Conservation (phyloP, 2,329 filamentous ascomycete species). For the Zymoseptoria passerinii region DNA sequence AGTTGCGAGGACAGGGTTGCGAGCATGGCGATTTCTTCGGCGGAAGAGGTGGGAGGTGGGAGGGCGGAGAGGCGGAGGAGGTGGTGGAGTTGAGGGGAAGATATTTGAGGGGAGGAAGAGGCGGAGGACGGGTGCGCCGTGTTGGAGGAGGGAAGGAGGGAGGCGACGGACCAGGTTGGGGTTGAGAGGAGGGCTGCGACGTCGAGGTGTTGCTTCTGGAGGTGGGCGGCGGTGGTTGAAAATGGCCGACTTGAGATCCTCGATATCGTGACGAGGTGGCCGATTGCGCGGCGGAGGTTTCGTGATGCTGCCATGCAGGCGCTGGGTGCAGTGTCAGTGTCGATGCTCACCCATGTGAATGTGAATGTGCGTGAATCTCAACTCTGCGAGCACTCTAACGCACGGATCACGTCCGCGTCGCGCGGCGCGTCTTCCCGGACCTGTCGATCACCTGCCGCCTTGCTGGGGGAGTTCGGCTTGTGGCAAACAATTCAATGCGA, state of each 20-base stretch:
- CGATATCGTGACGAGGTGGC: not conserved
- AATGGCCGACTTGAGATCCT: not conserved
- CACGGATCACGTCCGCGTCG: not conserved
- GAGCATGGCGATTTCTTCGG: conserved; percentile 64
- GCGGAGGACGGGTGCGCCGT: conserved; percentile 13
- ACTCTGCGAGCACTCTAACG: not conserved
- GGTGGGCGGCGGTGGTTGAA: not conserved
- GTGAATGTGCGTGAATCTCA: not conserved
- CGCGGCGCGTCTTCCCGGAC: not conserved
- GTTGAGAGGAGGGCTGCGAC: conserved; percentile 47
- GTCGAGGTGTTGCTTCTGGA: conserved; percentile 11
- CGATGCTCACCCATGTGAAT: no score
- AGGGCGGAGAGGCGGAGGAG: conserved; percentile 84
- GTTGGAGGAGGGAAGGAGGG: conserved; percentile 52
- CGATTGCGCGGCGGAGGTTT: not conserved
- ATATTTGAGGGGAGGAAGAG: conserved; percentile 40
- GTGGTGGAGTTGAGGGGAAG: conserved; percentile 64
- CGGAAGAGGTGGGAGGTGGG: conserved; percentile 55
- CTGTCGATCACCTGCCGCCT: not conserved
- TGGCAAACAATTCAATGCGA: not conserved
- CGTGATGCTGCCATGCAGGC: not conserved
- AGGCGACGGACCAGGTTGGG: conserved; percentile 76
- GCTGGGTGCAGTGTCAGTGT: no score
- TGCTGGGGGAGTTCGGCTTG: not conserved
- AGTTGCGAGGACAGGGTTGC: conserved; percentile 71